These are phyloP conservation scores for Rhododendron kiyosumense DNA, from an alignment of 148 eudicot genomes.

Conservation along the genomic window DNA sequence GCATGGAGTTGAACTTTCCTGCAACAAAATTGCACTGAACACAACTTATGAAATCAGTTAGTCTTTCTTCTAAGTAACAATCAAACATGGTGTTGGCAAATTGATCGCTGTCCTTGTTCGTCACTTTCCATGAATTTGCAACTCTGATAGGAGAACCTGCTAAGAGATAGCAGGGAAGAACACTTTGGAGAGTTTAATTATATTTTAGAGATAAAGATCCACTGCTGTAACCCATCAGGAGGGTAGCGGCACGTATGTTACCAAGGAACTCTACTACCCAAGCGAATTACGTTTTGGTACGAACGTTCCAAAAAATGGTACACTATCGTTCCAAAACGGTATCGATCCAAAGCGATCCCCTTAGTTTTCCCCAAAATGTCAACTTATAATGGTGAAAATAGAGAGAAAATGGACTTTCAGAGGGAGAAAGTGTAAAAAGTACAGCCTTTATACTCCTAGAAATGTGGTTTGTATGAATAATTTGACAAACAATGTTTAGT, in stretches of 20 bases:
- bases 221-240: slow-evolving; percentile 91
- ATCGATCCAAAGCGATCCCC: too few species aligned
- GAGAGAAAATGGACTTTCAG: too few species aligned
- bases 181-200: slow-evolving; percentile 59
- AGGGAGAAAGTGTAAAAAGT: too few species aligned
- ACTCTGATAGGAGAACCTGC: slow-evolving; percentile 90
- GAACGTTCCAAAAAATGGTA: too few species aligned
- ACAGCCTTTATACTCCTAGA: too few species aligned
- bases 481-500: too few species aligned
- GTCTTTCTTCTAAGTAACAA: slow-evolving; percentile 66
- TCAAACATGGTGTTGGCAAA: slow-evolving; percentile 79
- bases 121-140: slow-evolving; percentile 94
- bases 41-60: slow-evolving; percentile 37
- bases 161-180: slow-evolving; percentile 59
- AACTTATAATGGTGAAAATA: too few species aligned
- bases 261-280: too few species aligned
- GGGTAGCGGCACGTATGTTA: slow-evolving; percentile 38
- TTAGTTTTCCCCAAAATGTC: too few species aligned
- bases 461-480: too few species aligned
- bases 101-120: slow-evolving; percentile 84
- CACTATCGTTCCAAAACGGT: too few species aligned
- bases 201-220: slow-evolving; percentile 63
- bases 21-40: slow-evolving; percentile 48
- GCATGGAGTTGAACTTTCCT: slow-evolving; percentile 44
- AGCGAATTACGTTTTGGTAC: too few species aligned